A percentile compares a stretch with the other conserved stretches of the same genome.
phyloP scores from a whole-genome alignment of 1,139 yeast genomes.

The Geotrichum candidum region DNA sequence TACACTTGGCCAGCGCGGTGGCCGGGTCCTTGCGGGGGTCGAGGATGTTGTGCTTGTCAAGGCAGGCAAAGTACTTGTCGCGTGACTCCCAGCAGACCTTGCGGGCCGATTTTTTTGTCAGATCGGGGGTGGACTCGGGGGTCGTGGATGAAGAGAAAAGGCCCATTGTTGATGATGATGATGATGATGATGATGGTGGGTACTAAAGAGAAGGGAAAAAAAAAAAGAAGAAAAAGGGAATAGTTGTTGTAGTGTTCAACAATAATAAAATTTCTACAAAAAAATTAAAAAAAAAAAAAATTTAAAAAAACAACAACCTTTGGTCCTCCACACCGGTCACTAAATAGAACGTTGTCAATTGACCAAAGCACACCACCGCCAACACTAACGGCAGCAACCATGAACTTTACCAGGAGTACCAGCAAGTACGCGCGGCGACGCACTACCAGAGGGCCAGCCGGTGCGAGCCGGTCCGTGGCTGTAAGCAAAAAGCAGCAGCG shows the following conservation, averaged over 20 bases:
- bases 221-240: background rate
- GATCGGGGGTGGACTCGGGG: slow-evolving; percentile 36
- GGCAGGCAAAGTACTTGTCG: slow-evolving; percentile 52
- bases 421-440: background rate
- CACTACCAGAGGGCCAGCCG: background rate
- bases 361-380: no score
- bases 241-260: no score
- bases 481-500: background rate
- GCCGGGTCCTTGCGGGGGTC: slow-evolving; percentile 37
- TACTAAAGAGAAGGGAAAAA: background rate
- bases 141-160: slow-evolving; percentile 31
- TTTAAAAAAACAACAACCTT: no score
- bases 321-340: no score
- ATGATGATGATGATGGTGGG: background rate
- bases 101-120: slow-evolving; percentile 47
- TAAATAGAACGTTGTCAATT: no score
- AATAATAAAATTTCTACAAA: no score
- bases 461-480: background rate
- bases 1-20: slow-evolving; percentile 37
- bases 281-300: no score
- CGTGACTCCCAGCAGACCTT: slow-evolving; percentile 64
- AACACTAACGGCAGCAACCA: background rate
- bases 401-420: slow-evolving; percentile 3
- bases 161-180: slow-evolving; percentile 32
- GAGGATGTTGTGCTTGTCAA: slow-evolving; percentile 48